phyloP scores from a whole-genome alignment of 129 eudicot species.

The Escallonia rubra region DNA sequence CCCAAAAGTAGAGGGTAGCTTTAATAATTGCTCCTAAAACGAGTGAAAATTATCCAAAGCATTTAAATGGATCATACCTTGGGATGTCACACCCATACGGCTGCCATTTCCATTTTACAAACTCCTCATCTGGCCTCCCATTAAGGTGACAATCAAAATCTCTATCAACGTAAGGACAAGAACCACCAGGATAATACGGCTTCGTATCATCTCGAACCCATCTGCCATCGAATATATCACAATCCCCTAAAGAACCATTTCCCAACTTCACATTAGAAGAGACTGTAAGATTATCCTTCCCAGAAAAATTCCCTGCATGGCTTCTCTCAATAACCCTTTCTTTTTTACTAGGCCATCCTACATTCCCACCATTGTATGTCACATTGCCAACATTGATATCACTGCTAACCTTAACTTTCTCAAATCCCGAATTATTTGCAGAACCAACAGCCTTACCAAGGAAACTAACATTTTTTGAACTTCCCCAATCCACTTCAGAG shows the following conservation, averaged over 20 bases:
- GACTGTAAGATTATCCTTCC: neutral
- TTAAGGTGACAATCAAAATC: slow-evolving; percentile 86
- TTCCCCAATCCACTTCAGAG: slow-evolving; percentile 10
- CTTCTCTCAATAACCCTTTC: slow-evolving; percentile 1
- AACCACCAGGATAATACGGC: slow-evolving; percentile 83
- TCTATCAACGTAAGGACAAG: slow-evolving; percentile 70
- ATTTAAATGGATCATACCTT: slow-evolving; percentile 35
- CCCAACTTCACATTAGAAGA: slow-evolving; percentile 11
- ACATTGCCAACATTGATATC: slow-evolving; percentile 4
- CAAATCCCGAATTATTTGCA: neutral
- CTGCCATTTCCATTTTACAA: slow-evolving; percentile 93
- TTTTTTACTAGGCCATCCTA: neutral
- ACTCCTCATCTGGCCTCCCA: slow-evolving; percentile 72
- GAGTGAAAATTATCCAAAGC: slow-evolving; percentile 4
- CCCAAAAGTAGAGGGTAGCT: too few relatives aligned
- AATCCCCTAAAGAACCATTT: slow-evolving; percentile 25
- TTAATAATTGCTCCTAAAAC: too few relatives aligned
- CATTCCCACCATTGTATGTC: neutral
- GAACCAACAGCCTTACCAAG: slow-evolving; percentile 4
- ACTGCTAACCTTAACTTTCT: neutral
- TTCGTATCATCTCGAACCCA: slow-evolving; percentile 80
- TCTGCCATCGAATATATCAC: slow-evolving; percentile 82
- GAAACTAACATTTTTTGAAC: neutral
- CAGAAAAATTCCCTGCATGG: neutral
- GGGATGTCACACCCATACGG: slow-evolving; percentile 81